phyloP scores from a whole-genome alignment of 441 rosid species.

The Pelargonium fulgidum region DNA sequence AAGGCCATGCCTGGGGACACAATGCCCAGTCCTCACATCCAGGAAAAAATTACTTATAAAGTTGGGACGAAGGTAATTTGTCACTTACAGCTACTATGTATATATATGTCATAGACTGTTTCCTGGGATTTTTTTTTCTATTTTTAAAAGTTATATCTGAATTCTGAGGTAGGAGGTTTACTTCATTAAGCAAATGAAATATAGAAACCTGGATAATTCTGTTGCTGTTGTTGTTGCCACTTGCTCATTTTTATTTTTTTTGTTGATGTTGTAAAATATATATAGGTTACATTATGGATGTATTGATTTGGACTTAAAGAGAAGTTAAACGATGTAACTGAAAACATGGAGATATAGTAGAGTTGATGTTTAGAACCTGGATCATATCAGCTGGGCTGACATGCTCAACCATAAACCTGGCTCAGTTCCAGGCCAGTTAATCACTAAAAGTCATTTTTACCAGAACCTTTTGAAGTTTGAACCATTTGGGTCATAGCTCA shows the following conservation, averaged over 20 bases:
- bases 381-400: background rate
- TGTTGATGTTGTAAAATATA: background rate
- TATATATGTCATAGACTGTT: background rate
- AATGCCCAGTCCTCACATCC: conserved; percentile 35
- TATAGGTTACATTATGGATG: background rate
- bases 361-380: background rate
- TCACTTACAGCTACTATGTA: background rate
- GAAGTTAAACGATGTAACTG: background rate
- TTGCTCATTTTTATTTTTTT: background rate
- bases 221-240: background rate
- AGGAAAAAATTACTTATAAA: conserved; percentile 65
- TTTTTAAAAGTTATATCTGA: background rate
- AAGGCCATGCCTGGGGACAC: conserved; percentile 55
- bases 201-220: too few species aligned
- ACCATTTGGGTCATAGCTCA: too few species aligned
- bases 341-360: background rate
- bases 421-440: background rate
- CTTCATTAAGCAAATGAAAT: too few species aligned
- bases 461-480: too few species aligned
- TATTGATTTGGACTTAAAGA: background rate
- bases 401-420: background rate
- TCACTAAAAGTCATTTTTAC: background rate
- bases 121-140: background rate
- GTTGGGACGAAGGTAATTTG: conserved; percentile 65
- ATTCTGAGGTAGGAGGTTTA: too few species aligned